Evolutionary conservation across 208 protist genomes (phyloP), one percentile per base, ranked within the genome.

Genomic region (Trypanosoma brucei): DNA sequence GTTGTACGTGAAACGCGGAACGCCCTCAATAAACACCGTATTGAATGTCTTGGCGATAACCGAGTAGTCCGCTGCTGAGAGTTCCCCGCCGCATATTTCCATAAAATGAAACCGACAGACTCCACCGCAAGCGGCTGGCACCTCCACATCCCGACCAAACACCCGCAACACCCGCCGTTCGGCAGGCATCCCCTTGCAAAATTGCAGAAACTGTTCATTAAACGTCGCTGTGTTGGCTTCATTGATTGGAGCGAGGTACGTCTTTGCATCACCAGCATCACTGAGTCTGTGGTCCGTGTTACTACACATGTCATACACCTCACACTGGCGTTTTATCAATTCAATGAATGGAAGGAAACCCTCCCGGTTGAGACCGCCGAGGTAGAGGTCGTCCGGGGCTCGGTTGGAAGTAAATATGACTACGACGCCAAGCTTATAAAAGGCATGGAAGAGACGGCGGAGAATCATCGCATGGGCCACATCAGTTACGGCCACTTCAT

Each of bases 381-480:
- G 79, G 75, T 98, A 98, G 6, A 98, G 61, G 14, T 94, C 76
- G 22, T 88, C 71, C 0, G 87, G 87, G 0, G 78, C 64, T 1
- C 93, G 70, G 61, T 98, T 98, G 3, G 95, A 97, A 33, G 96
- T 98, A 52, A 94, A 95, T 9, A 98, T 79, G 0, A 97, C 83
- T 1, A 96, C 83, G 36, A 97, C 69, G 2, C 96, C 96, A 13
- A 95, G 83, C 54, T 93, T 88, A 67, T 94, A 96, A 48, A 98
- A 92, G 1, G 84, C 66, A 35, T 86, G 61, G 58, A 98, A 98
- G 2, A 98, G 73, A 22, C 95, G 78, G 46, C 93, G 89, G 33
- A 98, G 64, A 58, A 98, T 97, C 95, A 98, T 98, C 0, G 95
- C 95, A 67, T 98, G 86, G 2, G 92, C 95, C 3, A 98, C 89